Evolutionary conservation across 2,329 filamentous ascomycete genomes (phyloP).

Genomic region (Aspergillus sp.): DNA sequence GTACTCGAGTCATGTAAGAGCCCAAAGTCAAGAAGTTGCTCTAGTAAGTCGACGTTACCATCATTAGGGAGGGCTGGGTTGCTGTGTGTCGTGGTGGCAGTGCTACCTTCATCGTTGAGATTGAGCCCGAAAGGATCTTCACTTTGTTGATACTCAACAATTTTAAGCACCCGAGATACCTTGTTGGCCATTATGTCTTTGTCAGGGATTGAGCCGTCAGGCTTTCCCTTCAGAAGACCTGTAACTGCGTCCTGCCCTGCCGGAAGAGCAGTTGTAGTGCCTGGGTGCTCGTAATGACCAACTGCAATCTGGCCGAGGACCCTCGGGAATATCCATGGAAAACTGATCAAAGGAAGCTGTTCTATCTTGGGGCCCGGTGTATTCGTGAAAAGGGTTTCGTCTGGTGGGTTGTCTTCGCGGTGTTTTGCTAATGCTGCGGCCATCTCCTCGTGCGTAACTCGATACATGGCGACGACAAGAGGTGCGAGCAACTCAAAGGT

Average conservation of each 20-base stretch:
- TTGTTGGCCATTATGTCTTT: not conserved
- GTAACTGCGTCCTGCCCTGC: not conserved
- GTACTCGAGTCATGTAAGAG: constrained; percentile 3
- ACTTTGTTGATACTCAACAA: not conserved
- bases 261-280: not conserved
- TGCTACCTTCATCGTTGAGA: not conserved
- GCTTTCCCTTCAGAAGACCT: not conserved
- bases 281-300: constrained; percentile 28
- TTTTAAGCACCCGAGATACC: not conserved
- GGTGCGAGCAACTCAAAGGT: constrained; percentile 62
- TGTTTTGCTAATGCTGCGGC: constrained; percentile 58
- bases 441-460: constrained; percentile 72
- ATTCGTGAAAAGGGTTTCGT: constrained; percentile 12
- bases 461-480: constrained; percentile 87
- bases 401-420: constrained; percentile 23
- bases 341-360: constrained; percentile 80
- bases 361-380: constrained; percentile 15
- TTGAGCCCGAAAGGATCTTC: constrained; percentile 19
- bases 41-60: constrained; percentile 12
- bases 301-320: constrained; percentile 70
- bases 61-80: not conserved
- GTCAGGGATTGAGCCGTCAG: not conserved
- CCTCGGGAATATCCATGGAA: constrained; percentile 84
- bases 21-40: constrained; percentile 24
- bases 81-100: not conserved